phyloP scores from a whole-genome alignment of 768 basidiomycete genomes.

The Podaxis pistillaris region DNA sequence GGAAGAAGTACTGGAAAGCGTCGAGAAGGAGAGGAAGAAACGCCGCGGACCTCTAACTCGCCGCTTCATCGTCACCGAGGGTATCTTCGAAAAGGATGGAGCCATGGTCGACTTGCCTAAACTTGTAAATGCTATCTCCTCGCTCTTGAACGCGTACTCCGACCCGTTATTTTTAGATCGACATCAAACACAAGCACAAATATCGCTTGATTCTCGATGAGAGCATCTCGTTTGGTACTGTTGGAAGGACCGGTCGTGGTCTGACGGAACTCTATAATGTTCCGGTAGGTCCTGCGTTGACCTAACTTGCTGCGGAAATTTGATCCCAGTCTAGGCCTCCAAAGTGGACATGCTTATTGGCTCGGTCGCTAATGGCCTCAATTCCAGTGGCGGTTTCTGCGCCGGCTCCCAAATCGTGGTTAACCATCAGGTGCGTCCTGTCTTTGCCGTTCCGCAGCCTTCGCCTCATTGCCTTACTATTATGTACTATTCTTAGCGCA shows the following conservation, averaged over 20 bases:
- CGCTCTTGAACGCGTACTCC: neutral
- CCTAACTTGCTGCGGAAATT: neutral
- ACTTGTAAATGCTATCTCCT: slow-evolving; percentile 55
- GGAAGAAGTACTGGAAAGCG: slow-evolving; percentile 78
- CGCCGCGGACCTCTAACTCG: slow-evolving; percentile 79
- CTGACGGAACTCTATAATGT: slow-evolving; percentile 94
- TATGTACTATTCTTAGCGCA: slow-evolving; percentile 52
- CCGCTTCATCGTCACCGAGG: slow-evolving; percentile 95
- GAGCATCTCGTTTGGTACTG: slow-evolving; percentile 87
- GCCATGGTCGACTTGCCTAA: slow-evolving; percentile 90
- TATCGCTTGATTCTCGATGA: slow-evolving; percentile 95
- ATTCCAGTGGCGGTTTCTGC: slow-evolving; percentile 91
- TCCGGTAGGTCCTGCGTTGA: slow-evolving; percentile 51
- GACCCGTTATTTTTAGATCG: slow-evolving; percentile 55
- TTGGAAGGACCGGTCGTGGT: slow-evolving; percentile 92
- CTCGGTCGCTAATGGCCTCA: slow-evolving; percentile 81
- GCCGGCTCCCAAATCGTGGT: slow-evolving; percentile 82
- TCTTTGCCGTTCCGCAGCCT: neutral
- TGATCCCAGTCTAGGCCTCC: slow-evolving; percentile 48
- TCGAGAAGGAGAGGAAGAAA: slow-evolving; percentile 89
- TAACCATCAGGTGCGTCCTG: slow-evolving; percentile 72
- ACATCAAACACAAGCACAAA: slow-evolving; percentile 94
- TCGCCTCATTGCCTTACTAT: neutral
- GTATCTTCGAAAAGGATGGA: slow-evolving; percentile 94
- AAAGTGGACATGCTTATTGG: slow-evolving; percentile 97